Conservation (phyloP, 345 rosid species). For the Eucalyptus fibrosa region DNA sequence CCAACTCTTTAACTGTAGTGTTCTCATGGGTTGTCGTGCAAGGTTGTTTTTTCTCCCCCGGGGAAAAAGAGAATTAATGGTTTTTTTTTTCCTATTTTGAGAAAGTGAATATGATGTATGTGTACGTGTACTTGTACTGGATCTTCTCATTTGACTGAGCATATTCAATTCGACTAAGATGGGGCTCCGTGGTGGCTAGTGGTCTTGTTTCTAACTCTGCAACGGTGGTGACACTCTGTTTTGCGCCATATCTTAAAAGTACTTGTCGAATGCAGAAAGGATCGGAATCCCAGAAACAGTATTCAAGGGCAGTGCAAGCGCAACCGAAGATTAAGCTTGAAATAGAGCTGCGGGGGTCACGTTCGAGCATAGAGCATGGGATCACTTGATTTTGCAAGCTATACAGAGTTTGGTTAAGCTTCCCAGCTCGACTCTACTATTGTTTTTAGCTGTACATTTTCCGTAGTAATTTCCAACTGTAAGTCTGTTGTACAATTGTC, state of each 20-base stretch:
- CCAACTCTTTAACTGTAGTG: too few species aligned
- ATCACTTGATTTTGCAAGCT: not conserved
- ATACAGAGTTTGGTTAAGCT: not conserved
- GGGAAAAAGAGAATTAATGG: too few species aligned
- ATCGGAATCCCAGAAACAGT: too few species aligned
- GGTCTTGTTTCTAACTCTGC: not conserved
- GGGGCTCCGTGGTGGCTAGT: not conserved
- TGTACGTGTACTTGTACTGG: too few species aligned
- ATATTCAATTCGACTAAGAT: not conserved
- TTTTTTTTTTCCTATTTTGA: too few species aligned
- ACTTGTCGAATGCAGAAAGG: too few species aligned
- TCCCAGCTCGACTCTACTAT: not conserved
- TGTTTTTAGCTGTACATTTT: not conserved
- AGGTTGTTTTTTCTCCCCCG: too few species aligned
- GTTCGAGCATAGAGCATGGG: not conserved
- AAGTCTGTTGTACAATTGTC: not conserved
- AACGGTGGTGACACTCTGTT: too few species aligned
- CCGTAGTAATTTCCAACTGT: not conserved
- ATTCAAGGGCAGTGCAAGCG: too few species aligned
- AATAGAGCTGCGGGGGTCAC: not conserved
- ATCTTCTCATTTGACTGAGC: not conserved
- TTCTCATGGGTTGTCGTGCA: too few species aligned
- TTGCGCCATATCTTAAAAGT: too few species aligned
- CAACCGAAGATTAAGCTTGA: not conserved
- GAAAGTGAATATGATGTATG: too few species aligned